phyloP scores from a whole-genome alignment of 169 alveolate species.

The Amoebophrya sp. region DNA sequence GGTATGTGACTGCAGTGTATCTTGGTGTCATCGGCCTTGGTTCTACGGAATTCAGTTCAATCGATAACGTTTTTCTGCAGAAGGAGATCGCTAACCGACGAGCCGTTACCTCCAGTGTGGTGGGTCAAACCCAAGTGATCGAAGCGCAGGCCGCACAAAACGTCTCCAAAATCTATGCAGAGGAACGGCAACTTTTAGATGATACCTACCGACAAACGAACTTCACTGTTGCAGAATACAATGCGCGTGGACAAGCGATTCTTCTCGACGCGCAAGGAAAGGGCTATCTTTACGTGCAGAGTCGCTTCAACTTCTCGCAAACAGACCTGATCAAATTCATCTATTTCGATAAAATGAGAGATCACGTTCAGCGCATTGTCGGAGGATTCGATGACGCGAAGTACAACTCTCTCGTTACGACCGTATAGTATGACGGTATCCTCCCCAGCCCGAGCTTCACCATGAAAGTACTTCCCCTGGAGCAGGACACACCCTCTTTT shows the following conservation, averaged over 20 bases:
- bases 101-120: neutral
- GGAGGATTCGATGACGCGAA: neutral
- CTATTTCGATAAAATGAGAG: neutral
- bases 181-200: neutral
- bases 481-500: neutral
- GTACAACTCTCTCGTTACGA: neutral
- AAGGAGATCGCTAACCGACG: neutral
- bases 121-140: neutral
- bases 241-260: neutral
- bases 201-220: neutral
- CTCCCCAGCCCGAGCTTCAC: neutral
- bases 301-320: neutral
- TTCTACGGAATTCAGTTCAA: neutral
- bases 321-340: constrained; percentile 16
- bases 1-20: neutral
- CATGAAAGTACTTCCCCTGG: neutral
- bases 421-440: neutral
- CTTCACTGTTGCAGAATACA: neutral
- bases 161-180: neutral
- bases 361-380: neutral
- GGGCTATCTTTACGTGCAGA: neutral
- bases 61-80: neutral
- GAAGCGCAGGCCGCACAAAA: neutral
- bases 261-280: neutral
- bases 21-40: neutral